phyloP scores from a whole-genome alignment of 495 filamentous ascomycete genomes.

The Penicillium samsonianum region DNA sequence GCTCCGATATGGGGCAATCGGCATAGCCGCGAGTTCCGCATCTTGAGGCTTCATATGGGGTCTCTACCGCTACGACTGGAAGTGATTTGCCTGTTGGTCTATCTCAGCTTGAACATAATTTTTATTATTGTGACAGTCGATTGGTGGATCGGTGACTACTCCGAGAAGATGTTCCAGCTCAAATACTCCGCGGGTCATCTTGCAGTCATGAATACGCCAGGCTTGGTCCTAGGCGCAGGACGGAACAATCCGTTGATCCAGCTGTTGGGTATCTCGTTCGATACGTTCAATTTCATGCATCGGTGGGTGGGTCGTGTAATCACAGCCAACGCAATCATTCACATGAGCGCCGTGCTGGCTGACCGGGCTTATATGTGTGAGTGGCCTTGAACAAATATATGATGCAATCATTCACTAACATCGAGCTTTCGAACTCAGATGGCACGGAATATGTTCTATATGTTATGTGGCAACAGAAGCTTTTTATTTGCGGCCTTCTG shows the following conservation, averaged over 20 bases:
- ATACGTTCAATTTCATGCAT: slow-evolving; percentile 50
- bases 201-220: slow-evolving; percentile 46
- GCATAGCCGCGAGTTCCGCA: slow-evolving; percentile 44
- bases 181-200: slow-evolving; percentile 44
- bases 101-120: slow-evolving; percentile 37
- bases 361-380: slow-evolving; percentile 30
- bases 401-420: slow-evolving; percentile 8
- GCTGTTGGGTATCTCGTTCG: slow-evolving; percentile 41
- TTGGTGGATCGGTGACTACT: slow-evolving; percentile 36
- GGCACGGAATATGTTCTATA: slow-evolving; percentile 30
- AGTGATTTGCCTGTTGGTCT: slow-evolving; percentile 31
- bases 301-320: slow-evolving; percentile 48
- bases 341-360: slow-evolving; percentile 39
- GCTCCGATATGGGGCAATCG: slow-evolving; percentile 41
- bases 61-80: slow-evolving; percentile 42
- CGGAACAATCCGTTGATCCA: slow-evolving; percentile 47
- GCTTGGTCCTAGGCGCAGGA: slow-evolving; percentile 41
- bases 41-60: slow-evolving; percentile 43
- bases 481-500: slow-evolving; percentile 40
- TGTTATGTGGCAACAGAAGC: slow-evolving; percentile 35
- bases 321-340: slow-evolving; percentile 36
- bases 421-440: slow-evolving; percentile 9
- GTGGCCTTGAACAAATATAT: slow-evolving; percentile 8
- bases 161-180: slow-evolving; percentile 39
- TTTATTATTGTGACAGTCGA: slow-evolving; percentile 44